These are phyloP conservation scores for Lodderomyces orthopsilosis DNA, from an alignment of 1,139 yeast genomes.

Conservation along the genomic window DNA sequence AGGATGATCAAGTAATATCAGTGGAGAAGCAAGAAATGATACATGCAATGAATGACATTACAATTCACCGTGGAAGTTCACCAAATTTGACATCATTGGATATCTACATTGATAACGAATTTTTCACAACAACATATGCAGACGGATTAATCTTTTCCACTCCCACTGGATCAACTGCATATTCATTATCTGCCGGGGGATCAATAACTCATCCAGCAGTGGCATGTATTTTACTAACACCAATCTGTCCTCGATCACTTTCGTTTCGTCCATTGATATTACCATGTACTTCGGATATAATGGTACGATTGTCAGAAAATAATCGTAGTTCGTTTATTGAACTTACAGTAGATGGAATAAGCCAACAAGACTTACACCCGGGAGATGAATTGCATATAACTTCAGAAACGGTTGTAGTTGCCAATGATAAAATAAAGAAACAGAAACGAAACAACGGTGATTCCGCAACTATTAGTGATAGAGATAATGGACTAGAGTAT, in stretches of 20 bases:
- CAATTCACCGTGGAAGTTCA: constrained; percentile 81
- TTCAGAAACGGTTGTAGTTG: constrained; percentile 16
- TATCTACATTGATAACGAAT: constrained; percentile 75
- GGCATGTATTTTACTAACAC: constrained; percentile 77
- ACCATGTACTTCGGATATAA: constrained; percentile 70
- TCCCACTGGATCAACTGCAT: constrained; percentile 96
- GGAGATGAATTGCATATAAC: constrained; percentile 80
- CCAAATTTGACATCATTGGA: constrained; percentile 85
- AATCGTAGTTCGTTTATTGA: constrained; percentile 46
- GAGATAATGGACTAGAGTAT: neutral
- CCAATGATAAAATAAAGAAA: constrained; percentile 1
- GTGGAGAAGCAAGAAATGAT: constrained; percentile 24
- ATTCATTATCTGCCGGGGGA: constrained; percentile 87
- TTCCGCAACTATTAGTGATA: neutral
- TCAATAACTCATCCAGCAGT: constrained; percentile 89
- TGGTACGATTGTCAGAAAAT: constrained; percentile 57
- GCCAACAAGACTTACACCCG: constrained; percentile 61
- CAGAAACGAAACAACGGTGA: constrained; percentile 1
- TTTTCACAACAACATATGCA: constrained; percentile 84
- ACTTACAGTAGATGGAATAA: constrained; percentile 77
- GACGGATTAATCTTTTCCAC: constrained; percentile 86
- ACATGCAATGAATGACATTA: constrained; percentile 91
- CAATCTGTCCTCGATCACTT: constrained; percentile 85
- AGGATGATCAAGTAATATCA: neutral
- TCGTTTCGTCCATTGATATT: constrained; percentile 83